phyloP scores from a whole-genome alignment of 163 green algal genomes.

The Scenedesmus sp. region DNA sequence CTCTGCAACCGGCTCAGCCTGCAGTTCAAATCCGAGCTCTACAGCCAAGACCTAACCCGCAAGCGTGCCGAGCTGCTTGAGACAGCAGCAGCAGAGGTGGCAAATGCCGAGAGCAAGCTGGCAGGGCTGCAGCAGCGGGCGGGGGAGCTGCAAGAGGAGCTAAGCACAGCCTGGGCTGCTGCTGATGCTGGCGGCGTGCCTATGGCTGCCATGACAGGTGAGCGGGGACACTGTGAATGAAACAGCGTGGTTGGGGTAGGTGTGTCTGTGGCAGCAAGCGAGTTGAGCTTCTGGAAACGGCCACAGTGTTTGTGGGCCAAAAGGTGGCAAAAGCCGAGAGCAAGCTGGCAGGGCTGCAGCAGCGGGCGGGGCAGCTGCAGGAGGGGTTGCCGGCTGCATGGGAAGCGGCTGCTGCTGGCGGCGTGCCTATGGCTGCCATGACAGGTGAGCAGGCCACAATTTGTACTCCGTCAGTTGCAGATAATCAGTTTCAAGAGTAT shows the following conservation, averaged over 20 bases:
- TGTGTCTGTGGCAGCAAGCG: not conserved
- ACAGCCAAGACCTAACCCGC: not conserved
- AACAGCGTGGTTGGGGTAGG: no score
- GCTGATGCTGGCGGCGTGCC: slow-evolving; percentile 39
- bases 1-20: not conserved
- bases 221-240: not conserved
- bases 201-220: slow-evolving; percentile 2
- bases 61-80: slow-evolving; percentile 41
- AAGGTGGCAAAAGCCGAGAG: not conserved
- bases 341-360: not conserved
- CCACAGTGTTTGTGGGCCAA: no score
- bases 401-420: slow-evolving; percentile 13
- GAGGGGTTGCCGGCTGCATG: not conserved
- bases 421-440: slow-evolving; percentile 11
- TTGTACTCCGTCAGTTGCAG: no score
- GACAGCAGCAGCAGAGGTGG: not conserved
- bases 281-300: slow-evolving; percentile 25
- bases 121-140: not conserved
- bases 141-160: not conserved
- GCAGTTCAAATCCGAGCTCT: not conserved
- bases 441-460: slow-evolving; percentile 7
- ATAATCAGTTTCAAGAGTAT: no score
- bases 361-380: no score
- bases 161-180: not conserved
- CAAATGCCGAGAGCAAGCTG: not conserved